Percentiles rank a stretch among this genome's conserved stretches.
These are phyloP conservation scores for Aegilops bicornis DNA, from an alignment of 176 grass and related monocot species.

Conservation along the genomic window DNA sequence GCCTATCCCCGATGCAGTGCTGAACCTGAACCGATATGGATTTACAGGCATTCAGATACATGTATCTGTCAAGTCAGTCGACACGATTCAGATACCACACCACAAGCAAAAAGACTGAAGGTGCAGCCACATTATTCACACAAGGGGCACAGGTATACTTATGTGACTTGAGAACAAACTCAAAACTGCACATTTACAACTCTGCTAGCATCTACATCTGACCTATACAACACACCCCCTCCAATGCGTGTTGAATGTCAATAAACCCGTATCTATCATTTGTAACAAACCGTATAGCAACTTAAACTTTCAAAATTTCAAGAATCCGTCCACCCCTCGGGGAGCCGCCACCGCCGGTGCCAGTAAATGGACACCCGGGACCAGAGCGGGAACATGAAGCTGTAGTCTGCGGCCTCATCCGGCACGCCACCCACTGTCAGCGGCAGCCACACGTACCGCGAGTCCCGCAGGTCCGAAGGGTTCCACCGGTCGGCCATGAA, in stretches of 20 bases:
- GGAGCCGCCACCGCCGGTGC: conserved; percentile 82
- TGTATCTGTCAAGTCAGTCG: not conserved
- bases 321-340: conserved; percentile 60
- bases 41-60: not conserved
- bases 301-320: conserved; percentile 33
- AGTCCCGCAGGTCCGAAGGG: conserved; percentile 74
- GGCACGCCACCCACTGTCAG: conserved; percentile 70
- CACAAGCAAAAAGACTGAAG: not conserved
- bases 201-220: conserved; percentile 51
- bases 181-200: conserved; percentile 52
- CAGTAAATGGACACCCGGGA: conserved; percentile 92
- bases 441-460: conserved; percentile 88
- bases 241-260: conserved; percentile 32
- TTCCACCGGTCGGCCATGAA: conserved; percentile 99
- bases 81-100: not conserved
- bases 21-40: not conserved
- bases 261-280: conserved; percentile 30
- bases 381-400: conserved; percentile 96
- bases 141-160: conserved; percentile 1
- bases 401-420: conserved; percentile 90
- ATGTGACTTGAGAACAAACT: conserved; percentile 23
- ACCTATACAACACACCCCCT: conserved; percentile 37
- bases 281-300: conserved; percentile 35
- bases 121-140: conserved; percentile 34
- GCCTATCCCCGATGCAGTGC: not conserved